phyloP scores from a whole-genome alignment of 2,329 filamentous ascomycete species.

The Pseudogymnoascus sp. region DNA sequence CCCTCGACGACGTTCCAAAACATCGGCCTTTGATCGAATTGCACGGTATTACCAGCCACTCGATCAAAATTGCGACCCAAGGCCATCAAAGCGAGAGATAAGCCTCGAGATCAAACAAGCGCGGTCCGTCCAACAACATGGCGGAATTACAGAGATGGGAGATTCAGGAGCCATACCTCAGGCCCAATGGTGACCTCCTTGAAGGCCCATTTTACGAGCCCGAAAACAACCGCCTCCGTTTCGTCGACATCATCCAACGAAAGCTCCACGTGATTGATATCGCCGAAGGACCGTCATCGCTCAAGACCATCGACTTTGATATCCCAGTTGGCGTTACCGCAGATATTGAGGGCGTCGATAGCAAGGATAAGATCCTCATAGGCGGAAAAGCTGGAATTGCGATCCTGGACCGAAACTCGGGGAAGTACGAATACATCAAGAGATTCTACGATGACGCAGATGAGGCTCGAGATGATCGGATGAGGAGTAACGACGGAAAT shows the following conservation, averaged over 20 bases:
- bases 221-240: conserved; percentile 56
- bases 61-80: not conserved
- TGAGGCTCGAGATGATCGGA: conserved; percentile 40
- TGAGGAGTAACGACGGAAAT: conserved; percentile 72
- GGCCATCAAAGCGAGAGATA: not conserved
- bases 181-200: conserved; percentile 56
- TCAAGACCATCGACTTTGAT: conserved; percentile 38
- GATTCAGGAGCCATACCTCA: conserved; percentile 43
- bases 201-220: conserved; percentile 70
- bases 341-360: conserved; percentile 60
- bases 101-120: not conserved
- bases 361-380: conserved; percentile 58
- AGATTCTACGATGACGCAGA: conserved; percentile 35
- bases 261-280: conserved; percentile 65
- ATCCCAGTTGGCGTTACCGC: conserved; percentile 59
- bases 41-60: not conserved
- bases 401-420: conserved; percentile 57
- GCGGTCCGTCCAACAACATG: not conserved
- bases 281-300: conserved; percentile 36
- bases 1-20: not conserved
- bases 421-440: conserved; percentile 44
- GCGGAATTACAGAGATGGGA: conserved; percentile 28
- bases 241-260: conserved; percentile 75
- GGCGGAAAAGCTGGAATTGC: conserved; percentile 77
- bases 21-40: not conserved